These are phyloP conservation scores for Psophocarpus tetragonolobus DNA, from an alignment of 306 rosid genomes.

Conservation along the genomic window DNA sequence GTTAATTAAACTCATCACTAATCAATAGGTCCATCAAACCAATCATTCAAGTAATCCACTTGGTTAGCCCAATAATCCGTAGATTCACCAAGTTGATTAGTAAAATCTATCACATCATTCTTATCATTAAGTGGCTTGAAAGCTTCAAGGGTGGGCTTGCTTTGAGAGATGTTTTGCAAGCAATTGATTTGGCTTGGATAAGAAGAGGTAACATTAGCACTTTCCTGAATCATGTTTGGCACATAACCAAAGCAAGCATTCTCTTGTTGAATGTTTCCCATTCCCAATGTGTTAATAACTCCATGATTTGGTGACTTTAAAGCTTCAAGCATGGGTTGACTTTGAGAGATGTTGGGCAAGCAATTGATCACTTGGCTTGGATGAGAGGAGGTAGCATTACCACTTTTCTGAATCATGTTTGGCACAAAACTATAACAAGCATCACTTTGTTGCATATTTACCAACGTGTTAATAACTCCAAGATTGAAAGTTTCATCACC, in stretches of 20 bases:
- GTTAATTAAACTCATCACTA: no score
- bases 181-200: no score
- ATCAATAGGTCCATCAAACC: not conserved
- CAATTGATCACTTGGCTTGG: not conserved
- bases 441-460: not conserved
- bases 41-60: not conserved
- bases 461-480: not conserved
- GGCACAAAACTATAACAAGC: not conserved
- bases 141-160: not conserved
- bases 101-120: not conserved
- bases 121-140: not conserved
- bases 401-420: not conserved
- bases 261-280: no score
- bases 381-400: not conserved
- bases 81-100: not conserved
- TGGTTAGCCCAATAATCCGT: not conserved
- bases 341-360: not conserved
- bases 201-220: no score
- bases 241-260: no score
- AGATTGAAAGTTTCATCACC: not conserved
- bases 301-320: no score
- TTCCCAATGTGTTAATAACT: no score
- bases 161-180: no score
- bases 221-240: no score
- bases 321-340: no score